Evolutionary conservation across 331 rosid species (phyloP).

Genomic region (Prunus yedoensis): DNA sequence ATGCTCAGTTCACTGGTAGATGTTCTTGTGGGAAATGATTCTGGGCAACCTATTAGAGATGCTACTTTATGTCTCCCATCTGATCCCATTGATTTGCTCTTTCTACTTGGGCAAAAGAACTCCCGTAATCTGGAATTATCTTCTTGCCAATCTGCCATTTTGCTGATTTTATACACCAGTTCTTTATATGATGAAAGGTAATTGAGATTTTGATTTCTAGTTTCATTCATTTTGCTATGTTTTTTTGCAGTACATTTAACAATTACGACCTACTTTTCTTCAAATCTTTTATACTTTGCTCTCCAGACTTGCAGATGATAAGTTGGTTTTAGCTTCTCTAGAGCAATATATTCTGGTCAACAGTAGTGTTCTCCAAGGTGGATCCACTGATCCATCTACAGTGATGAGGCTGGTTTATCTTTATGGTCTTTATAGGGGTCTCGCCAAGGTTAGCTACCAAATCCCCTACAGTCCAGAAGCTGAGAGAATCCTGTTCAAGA

Average conservation of each 20-base stretch:
- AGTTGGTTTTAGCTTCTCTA: constrained; percentile 74
- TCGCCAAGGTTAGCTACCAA: constrained; percentile 51
- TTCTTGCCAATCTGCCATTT: constrained; percentile 73
- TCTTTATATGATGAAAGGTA: constrained; percentile 87
- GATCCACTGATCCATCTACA: constrained; percentile 39
- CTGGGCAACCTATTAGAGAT: constrained; percentile 71
- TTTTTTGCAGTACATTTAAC: constrained; percentile 20
- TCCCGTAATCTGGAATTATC: constrained; percentile 51
- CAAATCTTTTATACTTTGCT: constrained; percentile 27
- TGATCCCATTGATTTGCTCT: constrained; percentile 78
- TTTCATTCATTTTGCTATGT: constrained; percentile 7
- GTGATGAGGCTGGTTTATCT: constrained; percentile 62
- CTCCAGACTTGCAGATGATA: constrained; percentile 87
- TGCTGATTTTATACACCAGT: constrained; percentile 65
- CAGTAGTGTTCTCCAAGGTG: constrained; percentile 35
- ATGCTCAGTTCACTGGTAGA: constrained; percentile 72
- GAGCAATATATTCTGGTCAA: constrained; percentile 75
- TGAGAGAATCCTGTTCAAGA: constrained; percentile 24
- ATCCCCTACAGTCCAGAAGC: constrained; percentile 69
- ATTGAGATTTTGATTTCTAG: constrained; percentile 21
- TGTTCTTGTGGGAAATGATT: constrained; percentile 62
- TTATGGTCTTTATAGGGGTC: constrained; percentile 69
- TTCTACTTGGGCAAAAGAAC: constrained; percentile 73
- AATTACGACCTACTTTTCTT: constrained; percentile 13
- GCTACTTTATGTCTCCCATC: constrained; percentile 61